Percentiles rank a stretch among this genome's conserved stretches.
Conservation (phyloP, 2,329 filamentous ascomycete genomes). For the Neofusicoccum sp. region DNA sequence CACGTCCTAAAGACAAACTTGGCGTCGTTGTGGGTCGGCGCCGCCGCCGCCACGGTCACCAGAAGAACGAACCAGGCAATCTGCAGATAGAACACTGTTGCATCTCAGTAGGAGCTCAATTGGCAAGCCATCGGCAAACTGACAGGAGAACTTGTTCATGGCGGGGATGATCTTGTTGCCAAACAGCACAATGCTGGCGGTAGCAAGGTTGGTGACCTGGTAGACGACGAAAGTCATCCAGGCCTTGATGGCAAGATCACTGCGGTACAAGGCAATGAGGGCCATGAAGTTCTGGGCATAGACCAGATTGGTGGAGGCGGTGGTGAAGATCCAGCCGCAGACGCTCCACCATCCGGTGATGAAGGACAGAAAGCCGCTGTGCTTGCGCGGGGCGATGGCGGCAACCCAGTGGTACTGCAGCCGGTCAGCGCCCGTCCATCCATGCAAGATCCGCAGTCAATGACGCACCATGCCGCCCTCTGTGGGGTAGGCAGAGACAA, state of each 20-base stretch:
- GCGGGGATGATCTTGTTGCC: conserved; percentile 24
- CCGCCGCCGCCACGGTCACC: conserved; percentile 52
- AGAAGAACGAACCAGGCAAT: conserved; percentile 44
- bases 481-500: conserved; percentile 24
- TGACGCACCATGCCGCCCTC: conserved; percentile 23
- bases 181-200: conserved; percentile 22
- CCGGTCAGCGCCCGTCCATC: not conserved
- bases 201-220: conserved; percentile 22
- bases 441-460: no score
- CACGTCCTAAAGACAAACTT: conserved; percentile 57
- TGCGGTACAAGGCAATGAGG: conserved; percentile 21
- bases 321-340: conserved; percentile 24
- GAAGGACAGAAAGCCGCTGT: conserved; percentile 23
- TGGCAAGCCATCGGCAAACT: not conserved
- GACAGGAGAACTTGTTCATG: conserved; percentile 22
- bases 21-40: conserved; percentile 48
- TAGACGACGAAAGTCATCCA: conserved; percentile 25
- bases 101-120: not conserved
- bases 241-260: conserved; percentile 19
- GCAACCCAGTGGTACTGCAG: conserved; percentile 25
- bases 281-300: conserved; percentile 25
- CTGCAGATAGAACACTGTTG: conserved; percentile 19
- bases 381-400: conserved; percentile 22
- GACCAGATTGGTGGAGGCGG: conserved; percentile 24
- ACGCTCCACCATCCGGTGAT: conserved; percentile 23